Percentiles rank a stretch among this genome's conserved stretches.
Evolutionary conservation across 2,329 filamentous ascomycete genomes (phyloP).

Genomic region (Penicillium sp.): DNA sequence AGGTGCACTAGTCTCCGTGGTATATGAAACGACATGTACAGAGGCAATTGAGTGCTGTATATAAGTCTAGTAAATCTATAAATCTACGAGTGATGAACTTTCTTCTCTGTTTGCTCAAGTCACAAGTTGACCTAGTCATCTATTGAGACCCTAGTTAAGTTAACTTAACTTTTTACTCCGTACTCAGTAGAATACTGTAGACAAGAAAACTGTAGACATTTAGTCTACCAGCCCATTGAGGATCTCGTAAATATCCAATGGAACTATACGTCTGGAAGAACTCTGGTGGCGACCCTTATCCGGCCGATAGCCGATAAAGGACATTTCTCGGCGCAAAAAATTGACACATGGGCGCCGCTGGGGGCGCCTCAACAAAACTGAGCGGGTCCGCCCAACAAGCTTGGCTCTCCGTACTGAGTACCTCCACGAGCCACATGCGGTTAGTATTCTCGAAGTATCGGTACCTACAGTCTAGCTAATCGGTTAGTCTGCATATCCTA

Average conservation of each 20-base stretch:
- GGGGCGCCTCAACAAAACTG: slow-evolving; percentile 21
- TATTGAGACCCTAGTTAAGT: too few relatives aligned
- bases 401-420: background rate
- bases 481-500: background rate
- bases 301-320: background rate
- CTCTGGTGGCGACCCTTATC: background rate
- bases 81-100: slow-evolving; percentile 20
- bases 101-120: background rate
- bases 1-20: slow-evolving; percentile 11
- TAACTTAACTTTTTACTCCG: background rate
- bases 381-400: slow-evolving; percentile 22
- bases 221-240: background rate
- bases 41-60: background rate
- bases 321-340: background rate
- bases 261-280: background rate
- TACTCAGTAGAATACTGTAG: background rate
- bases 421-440: background rate
- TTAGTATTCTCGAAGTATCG: background rate
- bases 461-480: too few relatives aligned
- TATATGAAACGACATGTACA: background rate
- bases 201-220: background rate
- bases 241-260: background rate
- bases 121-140: background rate
- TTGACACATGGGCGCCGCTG: slow-evolving; percentile 8
- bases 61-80: slow-evolving; percentile 11